Evolutionary conservation across 768 basidiomycete species (phyloP), one percentile per base, ranked within the genome.

Genomic region (Rhizopogon vinicolor): DNA sequence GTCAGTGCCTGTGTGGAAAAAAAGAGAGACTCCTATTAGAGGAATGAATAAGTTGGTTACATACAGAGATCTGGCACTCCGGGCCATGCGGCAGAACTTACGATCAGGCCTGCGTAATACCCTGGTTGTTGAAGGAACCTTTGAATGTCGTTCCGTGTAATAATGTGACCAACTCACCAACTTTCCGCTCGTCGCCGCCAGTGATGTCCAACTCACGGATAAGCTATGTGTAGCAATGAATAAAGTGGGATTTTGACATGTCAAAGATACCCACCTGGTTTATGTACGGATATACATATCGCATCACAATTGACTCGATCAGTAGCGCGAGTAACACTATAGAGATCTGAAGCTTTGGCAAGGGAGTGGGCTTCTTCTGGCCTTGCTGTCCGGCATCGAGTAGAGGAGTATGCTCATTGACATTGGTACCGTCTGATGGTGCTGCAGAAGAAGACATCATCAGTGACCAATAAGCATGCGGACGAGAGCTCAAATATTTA

Each of bases 211-310:
- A 60, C 45, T 61, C 66, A 33, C 53, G 60, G 9, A 59, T 58
- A 44, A 81, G 72, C 79, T 80, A 25, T 14, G 28, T 2, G 13
- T n/a, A 18, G 7, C 18, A 37, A 7, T 9, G 1, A 14, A 14
- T 31, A 7, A 19, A 33, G 16, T 12, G 35, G n/a, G 8, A 3
- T 25, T 31, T 5, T 19, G 16, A 35, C 3, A 2, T 7, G 10
- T 48, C 16, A 3, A 5, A 7, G 6, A 22, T 3, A 22, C 56
- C 1, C 2, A 74, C 78, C 64, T 80, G 75, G 53, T 78, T 78
- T 16, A 82, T 74, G 65, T 79, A 81, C 1, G 80, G 80, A 43
- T 75, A 75, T 41, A 82, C 81, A 29, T 71, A 77, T 33, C 71
- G 68, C 0, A 72, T 68, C 5, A 76, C 73, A 42, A 79, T 72